Evolutionary conservation across 2,329 filamentous ascomycete species (phyloP).

Genomic region (Cladosporium austrohemisphaericum): DNA sequence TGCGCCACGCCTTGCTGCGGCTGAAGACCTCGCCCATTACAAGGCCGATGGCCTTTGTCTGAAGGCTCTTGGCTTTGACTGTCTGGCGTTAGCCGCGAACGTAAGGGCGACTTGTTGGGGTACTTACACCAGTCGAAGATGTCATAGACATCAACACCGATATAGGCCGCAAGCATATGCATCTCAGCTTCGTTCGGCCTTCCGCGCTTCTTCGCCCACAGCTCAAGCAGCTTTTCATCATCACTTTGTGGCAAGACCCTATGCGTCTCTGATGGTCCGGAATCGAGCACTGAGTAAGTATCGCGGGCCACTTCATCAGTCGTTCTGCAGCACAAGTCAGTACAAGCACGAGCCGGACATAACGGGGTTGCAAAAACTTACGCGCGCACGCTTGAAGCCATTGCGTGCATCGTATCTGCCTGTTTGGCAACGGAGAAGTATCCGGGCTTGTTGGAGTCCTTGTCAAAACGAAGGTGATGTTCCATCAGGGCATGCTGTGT

Average conservation of each 20-base stretch:
- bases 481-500: neutral
- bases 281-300: neutral
- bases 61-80: constrained; percentile 18
- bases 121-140: constrained; percentile 21
- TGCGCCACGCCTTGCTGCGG: neutral
- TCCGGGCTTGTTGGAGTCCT: neutral
- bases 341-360: no score
- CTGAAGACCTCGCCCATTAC: constrained; percentile 1
- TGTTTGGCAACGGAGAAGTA: neutral
- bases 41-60: neutral
- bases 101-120: constrained; percentile 3
- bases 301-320: neutral
- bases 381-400: neutral
- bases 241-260: neutral
- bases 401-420: neutral
- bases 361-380: neutral
- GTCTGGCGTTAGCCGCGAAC: no score
- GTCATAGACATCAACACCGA: constrained; percentile 1
- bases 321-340: neutral
- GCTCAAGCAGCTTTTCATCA: constrained; percentile 16
- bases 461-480: neutral
- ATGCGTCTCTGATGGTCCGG: neutral
- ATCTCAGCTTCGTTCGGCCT: constrained; percentile 17
- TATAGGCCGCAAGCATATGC: constrained; percentile 15
- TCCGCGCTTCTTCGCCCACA: constrained; percentile 14